Percentiles rank a stretch among this genome's conserved stretches.
phyloP scores from a whole-genome alignment of 768 basidiomycete species.

The Boletus rubescentipes region DNA sequence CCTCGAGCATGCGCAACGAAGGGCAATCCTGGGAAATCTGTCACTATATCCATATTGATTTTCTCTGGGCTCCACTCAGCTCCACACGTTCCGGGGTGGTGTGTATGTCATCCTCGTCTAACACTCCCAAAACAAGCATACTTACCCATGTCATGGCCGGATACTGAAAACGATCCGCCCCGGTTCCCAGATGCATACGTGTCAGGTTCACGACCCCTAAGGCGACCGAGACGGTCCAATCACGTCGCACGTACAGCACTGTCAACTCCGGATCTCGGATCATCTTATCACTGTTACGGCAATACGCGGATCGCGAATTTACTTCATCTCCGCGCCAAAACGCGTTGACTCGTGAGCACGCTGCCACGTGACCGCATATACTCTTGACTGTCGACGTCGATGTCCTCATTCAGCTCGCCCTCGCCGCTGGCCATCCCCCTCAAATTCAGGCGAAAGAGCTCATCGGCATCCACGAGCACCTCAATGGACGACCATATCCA shows the following conservation, averaged over 20 bases:
- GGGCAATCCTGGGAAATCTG: background rate
- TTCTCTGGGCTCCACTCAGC: background rate
- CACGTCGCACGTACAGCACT: too few species aligned
- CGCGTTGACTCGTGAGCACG: conserved; percentile 29
- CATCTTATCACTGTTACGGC: conserved; percentile 14
- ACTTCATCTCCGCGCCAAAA: conserved; percentile 35
- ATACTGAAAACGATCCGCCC: too few species aligned
- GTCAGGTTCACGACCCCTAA: too few species aligned
- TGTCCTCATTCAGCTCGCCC: conserved; percentile 18
- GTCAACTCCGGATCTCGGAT: background rate
- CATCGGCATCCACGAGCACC: conserved; percentile 14
- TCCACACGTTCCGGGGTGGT: background rate
- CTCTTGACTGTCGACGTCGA: conserved; percentile 28
- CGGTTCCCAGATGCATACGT: too few species aligned
- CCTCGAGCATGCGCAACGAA: too few species aligned
- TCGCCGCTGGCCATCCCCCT: conserved; percentile 18
- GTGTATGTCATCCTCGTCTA: background rate
- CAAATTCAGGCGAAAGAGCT: conserved; percentile 24
- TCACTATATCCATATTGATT: background rate
- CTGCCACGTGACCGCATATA: conserved; percentile 33
- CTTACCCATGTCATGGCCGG: too few species aligned
- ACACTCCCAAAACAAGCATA: too few species aligned
- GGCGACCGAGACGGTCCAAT: too few species aligned
- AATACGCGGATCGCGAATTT: conserved; percentile 8
- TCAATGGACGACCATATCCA: background rate